A percentile compares a stretch with the other conserved stretches of the same genome.
Conservation (phyloP, 2,329 filamentous ascomycete species). For the Calonectria pseudoturangicola region DNA sequence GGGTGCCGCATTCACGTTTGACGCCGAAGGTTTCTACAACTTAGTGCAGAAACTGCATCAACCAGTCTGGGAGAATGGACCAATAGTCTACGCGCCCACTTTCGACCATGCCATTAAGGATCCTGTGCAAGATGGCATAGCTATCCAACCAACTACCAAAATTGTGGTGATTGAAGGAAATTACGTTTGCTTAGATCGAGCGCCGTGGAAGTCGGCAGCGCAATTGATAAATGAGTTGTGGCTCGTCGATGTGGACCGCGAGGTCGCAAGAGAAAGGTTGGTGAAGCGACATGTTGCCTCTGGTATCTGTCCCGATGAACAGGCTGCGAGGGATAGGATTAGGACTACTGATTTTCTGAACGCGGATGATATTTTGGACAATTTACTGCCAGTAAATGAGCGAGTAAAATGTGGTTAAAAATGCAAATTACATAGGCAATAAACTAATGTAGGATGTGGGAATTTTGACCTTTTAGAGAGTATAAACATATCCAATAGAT, state of each 20-base stretch:
- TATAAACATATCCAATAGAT: no score
- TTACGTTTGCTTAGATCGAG: constrained; percentile 16
- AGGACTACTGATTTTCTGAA: constrained; percentile 32
- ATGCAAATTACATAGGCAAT: no score
- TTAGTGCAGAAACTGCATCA: not conserved
- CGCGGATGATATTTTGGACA: constrained; percentile 26
- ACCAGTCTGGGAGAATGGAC: not conserved
- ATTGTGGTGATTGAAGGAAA: constrained; percentile 11
- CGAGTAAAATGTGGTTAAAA: not conserved
- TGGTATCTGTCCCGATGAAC: constrained; percentile 8
- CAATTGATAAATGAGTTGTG: constrained; percentile 25
- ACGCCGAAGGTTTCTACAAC: not conserved
- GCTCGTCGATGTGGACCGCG: constrained; percentile 4
- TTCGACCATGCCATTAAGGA: constrained; percentile 16
- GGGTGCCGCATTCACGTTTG: constrained; percentile 26
- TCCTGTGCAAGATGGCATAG: constrained; percentile 3
- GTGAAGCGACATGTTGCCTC: not conserved
- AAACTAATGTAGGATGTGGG: no score
- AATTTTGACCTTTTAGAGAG: no score
- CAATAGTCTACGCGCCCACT: not conserved
- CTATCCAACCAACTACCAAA: not conserved
- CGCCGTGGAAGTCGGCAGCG: constrained; percentile 17
- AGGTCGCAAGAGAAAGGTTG: not conserved
- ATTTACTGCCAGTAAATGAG: not conserved
- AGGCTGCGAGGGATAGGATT: constrained; percentile 18